Percentiles rank a stretch among this genome's conserved stretches.
These are phyloP conservation scores for Macadamia tetraphylla DNA, from an alignment of 164 flowering plant species.

Conservation along the genomic window DNA sequence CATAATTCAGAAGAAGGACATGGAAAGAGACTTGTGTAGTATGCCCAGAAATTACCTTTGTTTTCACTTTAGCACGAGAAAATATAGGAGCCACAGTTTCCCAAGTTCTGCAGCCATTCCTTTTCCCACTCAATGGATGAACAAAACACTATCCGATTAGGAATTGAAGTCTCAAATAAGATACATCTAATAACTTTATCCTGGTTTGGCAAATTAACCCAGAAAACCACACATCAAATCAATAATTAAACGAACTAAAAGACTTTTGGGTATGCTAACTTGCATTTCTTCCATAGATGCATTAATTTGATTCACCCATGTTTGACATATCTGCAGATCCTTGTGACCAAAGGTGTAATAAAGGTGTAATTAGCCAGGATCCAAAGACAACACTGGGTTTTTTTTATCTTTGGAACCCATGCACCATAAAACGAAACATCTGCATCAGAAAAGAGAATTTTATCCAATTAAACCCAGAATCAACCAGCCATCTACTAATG, in stretches of 20 bases:
- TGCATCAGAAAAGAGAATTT: constrained; percentile 26
- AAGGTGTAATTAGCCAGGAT: constrained; percentile 30
- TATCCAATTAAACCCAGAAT: not conserved
- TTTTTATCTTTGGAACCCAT: constrained; percentile 46
- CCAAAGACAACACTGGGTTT: constrained; percentile 45
- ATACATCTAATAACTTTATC: constrained; percentile 7
- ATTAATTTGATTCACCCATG: constrained; percentile 55
- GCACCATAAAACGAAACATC: constrained; percentile 81
- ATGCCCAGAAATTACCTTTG: constrained; percentile 47
- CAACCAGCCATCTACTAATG: not conserved
- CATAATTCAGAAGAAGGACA: not conserved
- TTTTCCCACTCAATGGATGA: constrained; percentile 85
- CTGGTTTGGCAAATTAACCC: not conserved
- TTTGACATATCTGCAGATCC: constrained; percentile 51
- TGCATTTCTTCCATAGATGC: constrained; percentile 34
- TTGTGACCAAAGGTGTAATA: constrained; percentile 50
- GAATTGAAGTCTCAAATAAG: constrained; percentile 14
- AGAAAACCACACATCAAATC: not conserved
- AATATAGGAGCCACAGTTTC: constrained; percentile 75
- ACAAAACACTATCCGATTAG: constrained; percentile 64
- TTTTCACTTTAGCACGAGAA: constrained; percentile 64
- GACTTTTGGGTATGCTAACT: constrained; percentile 63
- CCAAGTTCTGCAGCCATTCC: constrained; percentile 72
- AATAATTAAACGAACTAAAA: constrained; percentile 50
- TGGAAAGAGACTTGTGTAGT: not conserved